A percentile compares a stretch with the other conserved stretches of the same genome.
Evolutionary conservation across 768 basidiomycete species (phyloP).

Genomic region (Lactarius psammicola): DNA sequence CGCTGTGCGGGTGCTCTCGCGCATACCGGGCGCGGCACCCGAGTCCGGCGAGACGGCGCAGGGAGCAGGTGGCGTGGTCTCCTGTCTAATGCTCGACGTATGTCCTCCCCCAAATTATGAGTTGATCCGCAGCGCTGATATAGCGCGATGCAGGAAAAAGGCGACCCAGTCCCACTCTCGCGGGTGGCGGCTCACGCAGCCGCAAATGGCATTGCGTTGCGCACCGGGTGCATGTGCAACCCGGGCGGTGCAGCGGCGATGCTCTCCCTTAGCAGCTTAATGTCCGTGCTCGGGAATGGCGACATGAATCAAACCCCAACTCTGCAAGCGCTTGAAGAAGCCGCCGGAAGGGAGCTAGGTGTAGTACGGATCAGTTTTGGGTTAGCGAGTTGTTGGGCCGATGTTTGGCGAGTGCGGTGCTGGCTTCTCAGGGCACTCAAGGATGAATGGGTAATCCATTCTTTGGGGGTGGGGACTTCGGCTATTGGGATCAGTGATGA

Average conservation of each 20-base stretch:
- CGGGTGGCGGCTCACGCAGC: conserved; percentile 51
- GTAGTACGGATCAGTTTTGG: conserved; percentile 78
- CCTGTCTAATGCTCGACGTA: conserved; percentile 26
- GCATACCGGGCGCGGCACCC: conserved; percentile 40
- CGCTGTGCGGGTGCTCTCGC: conserved; percentile 68
- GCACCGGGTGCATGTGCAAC: conserved; percentile 88
- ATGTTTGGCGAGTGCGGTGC: conserved; percentile 47
- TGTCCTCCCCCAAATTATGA: neutral
- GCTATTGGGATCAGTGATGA: neutral
- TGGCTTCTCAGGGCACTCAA: conserved; percentile 29
- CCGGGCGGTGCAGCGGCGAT: conserved; percentile 77
- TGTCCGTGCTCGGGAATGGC: conserved; percentile 58
- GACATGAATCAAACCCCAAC: conserved; percentile 45
- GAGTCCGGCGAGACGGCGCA: conserved; percentile 18
- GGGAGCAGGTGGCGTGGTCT: conserved; percentile 25
- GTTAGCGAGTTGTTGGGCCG: conserved; percentile 73
- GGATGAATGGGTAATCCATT: conserved; percentile 8
- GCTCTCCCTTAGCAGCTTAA: conserved; percentile 62
- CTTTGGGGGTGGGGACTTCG: neutral
- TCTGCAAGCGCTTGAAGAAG: conserved; percentile 50
- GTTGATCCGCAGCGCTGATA: neutral
- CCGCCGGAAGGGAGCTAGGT: conserved; percentile 66
- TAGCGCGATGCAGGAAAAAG: conserved; percentile 11
- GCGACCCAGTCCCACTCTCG: conserved; percentile 43
- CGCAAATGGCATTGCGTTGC: conserved; percentile 61